Percentiles rank a stretch among this genome's conserved stretches.
Conservation (phyloP, 1,284 basidiomycete genomes). For the Phellopilus nigrolimitatus region DNA sequence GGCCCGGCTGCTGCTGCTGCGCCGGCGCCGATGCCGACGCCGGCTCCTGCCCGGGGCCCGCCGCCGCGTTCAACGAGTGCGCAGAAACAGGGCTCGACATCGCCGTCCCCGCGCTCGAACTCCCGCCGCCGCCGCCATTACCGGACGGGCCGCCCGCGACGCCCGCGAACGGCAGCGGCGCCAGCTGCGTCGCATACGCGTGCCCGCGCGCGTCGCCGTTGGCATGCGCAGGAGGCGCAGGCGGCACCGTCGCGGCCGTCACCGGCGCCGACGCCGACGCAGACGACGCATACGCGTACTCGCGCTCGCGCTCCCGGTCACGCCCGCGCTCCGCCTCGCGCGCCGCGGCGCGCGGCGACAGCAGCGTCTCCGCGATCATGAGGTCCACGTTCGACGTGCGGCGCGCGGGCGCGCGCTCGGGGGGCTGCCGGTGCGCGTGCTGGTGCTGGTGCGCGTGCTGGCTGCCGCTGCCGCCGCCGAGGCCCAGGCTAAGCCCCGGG, state of each 20-base stretch:
- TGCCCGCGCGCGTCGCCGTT: background rate
- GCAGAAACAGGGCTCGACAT: background rate
- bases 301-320: conserved; percentile 6
- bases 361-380: conserved; percentile 32
- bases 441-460: no score
- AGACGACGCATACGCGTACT: background rate
- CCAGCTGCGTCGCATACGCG: conserved; percentile 10
- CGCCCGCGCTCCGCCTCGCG: conserved; percentile 1
- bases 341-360: conserved; percentile 8
- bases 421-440: no score
- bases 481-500: background rate
- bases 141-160: background rate
- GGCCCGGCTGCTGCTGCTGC: no score
- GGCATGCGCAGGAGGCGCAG: no score
- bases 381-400: conserved; percentile 51
- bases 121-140: background rate
- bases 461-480: no score
- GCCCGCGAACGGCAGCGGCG: conserved; percentile 11
- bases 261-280: no score
- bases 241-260: no score
- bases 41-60: background rate
- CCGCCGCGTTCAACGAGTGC: background rate
- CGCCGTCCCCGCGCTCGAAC: background rate
- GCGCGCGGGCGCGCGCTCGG: no score
- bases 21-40: background rate